These are phyloP conservation scores for Blakeslea trispora DNA, from an alignment of 371 early-diverging fungal genomes.

Conservation along the genomic window DNA sequence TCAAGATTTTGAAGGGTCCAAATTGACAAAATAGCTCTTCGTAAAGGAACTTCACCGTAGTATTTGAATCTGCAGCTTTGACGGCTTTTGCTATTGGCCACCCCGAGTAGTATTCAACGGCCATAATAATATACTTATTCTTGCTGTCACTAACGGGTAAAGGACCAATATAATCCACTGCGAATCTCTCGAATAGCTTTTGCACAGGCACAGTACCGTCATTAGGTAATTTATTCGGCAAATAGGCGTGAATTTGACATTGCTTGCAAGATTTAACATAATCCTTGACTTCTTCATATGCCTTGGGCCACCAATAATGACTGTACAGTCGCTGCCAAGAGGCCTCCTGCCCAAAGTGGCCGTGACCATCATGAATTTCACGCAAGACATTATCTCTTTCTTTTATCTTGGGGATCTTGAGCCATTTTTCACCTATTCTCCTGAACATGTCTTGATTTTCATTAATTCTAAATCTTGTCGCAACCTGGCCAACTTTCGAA, in stretches of 20 bases:
- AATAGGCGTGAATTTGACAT: neutral
- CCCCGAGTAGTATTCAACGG: slow-evolving; percentile 43
- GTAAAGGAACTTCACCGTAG: slow-evolving; percentile 38
- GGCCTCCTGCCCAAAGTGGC: slow-evolving; percentile 14
- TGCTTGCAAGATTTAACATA: neutral
- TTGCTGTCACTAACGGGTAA: slow-evolving; percentile 11
- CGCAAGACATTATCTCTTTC: no score
- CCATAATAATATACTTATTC: slow-evolving; percentile 45
- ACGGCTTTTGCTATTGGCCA: slow-evolving; percentile 45
- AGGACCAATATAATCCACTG: slow-evolving; percentile 43
- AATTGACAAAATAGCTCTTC: slow-evolving; percentile 26
- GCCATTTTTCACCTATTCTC: no score
- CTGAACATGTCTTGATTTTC: no score
- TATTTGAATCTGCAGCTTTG: slow-evolving; percentile 18
- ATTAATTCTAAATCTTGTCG: no score
- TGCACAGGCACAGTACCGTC: neutral
- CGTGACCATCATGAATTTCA: neutral
- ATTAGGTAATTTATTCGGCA: neutral
- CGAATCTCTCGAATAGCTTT: slow-evolving; percentile 31
- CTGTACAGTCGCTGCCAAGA: slow-evolving; percentile 5
- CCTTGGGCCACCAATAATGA: slow-evolving; percentile 10
- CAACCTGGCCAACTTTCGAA: no score
- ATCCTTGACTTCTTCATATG: neutral
- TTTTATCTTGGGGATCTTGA: no score
- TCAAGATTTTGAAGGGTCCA: no score